Evolutionary conservation across 768 basidiomycete genomes (phyloP).

Genomic region (Leccinum disarticulatum): DNA sequence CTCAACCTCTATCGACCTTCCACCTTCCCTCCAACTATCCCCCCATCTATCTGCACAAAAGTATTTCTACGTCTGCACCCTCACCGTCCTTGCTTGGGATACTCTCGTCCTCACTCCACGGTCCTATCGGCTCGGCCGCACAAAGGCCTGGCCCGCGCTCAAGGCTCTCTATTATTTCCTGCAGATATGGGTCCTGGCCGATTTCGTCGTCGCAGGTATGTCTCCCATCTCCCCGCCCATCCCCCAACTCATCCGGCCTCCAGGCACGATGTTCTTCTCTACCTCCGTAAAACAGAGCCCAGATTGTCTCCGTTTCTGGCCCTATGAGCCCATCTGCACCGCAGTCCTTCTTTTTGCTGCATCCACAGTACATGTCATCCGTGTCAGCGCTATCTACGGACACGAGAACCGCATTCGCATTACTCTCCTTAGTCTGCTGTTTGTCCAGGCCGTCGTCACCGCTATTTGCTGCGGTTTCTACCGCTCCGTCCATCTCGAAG

Average conservation of each 20-base stretch:
- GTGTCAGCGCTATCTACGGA: slow-evolving; percentile 74
- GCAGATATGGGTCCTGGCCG: slow-evolving; percentile 72
- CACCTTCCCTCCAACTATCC: slow-evolving; percentile 68
- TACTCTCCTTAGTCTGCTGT: slow-evolving; percentile 59
- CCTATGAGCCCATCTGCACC: slow-evolving; percentile 86
- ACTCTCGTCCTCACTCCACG: slow-evolving; percentile 81
- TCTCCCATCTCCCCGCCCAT: slow-evolving; percentile 4
- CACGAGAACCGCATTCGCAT: slow-evolving; percentile 54
- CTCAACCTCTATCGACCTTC: slow-evolving; percentile 35
- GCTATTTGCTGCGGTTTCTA: slow-evolving; percentile 77
- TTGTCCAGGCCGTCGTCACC: slow-evolving; percentile 70
- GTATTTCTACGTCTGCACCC: slow-evolving; percentile 86
- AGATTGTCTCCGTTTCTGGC: slow-evolving; percentile 69
- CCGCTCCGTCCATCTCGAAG: slow-evolving; percentile 71
- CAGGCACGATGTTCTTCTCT: slow-evolving; percentile 84
- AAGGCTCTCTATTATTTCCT: slow-evolving; percentile 77
- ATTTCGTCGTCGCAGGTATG: slow-evolving; percentile 74
- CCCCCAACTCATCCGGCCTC: slow-evolving; percentile 6
- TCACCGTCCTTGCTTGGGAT: slow-evolving; percentile 90
- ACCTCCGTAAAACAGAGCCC: slow-evolving; percentile 55
- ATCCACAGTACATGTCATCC: slow-evolving; percentile 74
- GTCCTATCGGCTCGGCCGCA: slow-evolving; percentile 67
- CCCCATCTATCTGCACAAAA: slow-evolving; percentile 83
- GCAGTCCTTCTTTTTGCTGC: slow-evolving; percentile 72
- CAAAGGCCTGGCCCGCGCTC: slow-evolving; percentile 69